Conservation (phyloP, 495 filamentous ascomycete species). For the Xylaria grammica region DNA sequence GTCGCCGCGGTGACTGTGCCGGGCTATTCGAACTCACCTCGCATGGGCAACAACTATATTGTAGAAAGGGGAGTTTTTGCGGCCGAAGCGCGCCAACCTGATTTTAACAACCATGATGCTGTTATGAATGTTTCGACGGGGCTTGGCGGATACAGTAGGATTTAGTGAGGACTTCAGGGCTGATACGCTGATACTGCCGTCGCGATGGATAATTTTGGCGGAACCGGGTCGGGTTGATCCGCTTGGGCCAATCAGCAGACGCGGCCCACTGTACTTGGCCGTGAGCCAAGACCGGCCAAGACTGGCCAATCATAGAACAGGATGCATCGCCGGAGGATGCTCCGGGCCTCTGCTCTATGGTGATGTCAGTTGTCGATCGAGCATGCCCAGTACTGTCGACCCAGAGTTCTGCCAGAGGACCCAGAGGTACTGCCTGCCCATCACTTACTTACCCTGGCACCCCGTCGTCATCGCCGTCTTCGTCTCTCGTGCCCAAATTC, state of each 20-base stretch:
- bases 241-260: constrained; percentile 29
- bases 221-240: constrained; percentile 39
- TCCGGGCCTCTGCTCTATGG: constrained; percentile 13
- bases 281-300: too few relatives aligned
- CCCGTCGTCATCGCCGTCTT: background rate
- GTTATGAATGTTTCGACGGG: constrained; percentile 1
- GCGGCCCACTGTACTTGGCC: constrained; percentile 3
- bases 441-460: too few relatives aligned
- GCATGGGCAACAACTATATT: constrained; percentile 97
- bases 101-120: constrained; percentile 87
- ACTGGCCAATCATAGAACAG: constrained; percentile 24
- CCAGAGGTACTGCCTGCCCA: too few relatives aligned
- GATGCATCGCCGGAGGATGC: background rate
- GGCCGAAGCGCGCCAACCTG: constrained; percentile 91
- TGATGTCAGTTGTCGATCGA: constrained; percentile 37
- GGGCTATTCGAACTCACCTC: constrained; percentile 71
- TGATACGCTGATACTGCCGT: background rate
- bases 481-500: background rate
- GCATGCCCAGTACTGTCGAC: too few relatives aligned
- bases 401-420: too few relatives aligned
- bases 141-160: background rate
- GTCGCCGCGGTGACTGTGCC: background rate
- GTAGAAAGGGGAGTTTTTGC: constrained; percentile 83
- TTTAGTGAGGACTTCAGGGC: background rate
- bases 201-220: constrained; percentile 34